A percentile compares a stretch with the other conserved stretches of the same genome.
Conservation (phyloP, 2,329 filamentous ascomycete genomes). For the Hymenoscyphus fructigenus region DNA sequence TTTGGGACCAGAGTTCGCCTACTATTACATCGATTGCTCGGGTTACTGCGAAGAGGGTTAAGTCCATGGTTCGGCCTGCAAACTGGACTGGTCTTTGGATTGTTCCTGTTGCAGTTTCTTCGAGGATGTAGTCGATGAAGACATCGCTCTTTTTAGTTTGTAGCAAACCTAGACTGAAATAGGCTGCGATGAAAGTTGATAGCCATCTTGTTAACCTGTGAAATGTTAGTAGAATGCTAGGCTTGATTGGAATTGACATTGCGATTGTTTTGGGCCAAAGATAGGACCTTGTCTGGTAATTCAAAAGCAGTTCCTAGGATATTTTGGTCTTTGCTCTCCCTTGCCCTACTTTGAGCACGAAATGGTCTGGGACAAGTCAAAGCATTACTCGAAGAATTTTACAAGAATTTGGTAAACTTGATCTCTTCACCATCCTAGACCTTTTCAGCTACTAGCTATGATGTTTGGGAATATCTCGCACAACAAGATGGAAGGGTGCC, state of each 20-base stretch:
- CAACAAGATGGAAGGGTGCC: neutral
- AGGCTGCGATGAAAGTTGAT: slow-evolving; percentile 57
- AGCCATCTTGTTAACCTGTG: slow-evolving; percentile 55
- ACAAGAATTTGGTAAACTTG: too few species aligned
- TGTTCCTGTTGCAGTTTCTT: slow-evolving; percentile 30
- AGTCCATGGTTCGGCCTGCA: slow-evolving; percentile 75
- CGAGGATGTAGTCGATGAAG: slow-evolving; percentile 42
- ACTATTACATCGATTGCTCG: slow-evolving; percentile 71
- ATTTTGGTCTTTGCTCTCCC: neutral
- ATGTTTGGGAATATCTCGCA: neutral
- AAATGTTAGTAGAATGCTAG: slow-evolving; percentile 8
- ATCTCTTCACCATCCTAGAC: too few species aligned
- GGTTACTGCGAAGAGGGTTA: slow-evolving; percentile 75
- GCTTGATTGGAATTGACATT: neutral
- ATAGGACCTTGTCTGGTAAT: too few species aligned
- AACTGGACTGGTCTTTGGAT: slow-evolving; percentile 34
- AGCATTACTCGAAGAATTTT: too few species aligned
- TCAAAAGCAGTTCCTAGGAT: too few species aligned
- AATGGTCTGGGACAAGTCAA: neutral
- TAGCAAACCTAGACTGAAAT: slow-evolving; percentile 55
- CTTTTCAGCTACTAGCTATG: too few species aligned
- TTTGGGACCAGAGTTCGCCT: slow-evolving; percentile 62
- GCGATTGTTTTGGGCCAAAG: neutral
- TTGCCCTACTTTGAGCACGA: too few species aligned
- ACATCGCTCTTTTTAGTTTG: slow-evolving; percentile 52